Percentiles rank a stretch among this genome's conserved stretches.
Evolutionary conservation across 2,329 filamentous ascomycete genomes (phyloP).

Genomic region (Aspergillus oerlinghausenensis): DNA sequence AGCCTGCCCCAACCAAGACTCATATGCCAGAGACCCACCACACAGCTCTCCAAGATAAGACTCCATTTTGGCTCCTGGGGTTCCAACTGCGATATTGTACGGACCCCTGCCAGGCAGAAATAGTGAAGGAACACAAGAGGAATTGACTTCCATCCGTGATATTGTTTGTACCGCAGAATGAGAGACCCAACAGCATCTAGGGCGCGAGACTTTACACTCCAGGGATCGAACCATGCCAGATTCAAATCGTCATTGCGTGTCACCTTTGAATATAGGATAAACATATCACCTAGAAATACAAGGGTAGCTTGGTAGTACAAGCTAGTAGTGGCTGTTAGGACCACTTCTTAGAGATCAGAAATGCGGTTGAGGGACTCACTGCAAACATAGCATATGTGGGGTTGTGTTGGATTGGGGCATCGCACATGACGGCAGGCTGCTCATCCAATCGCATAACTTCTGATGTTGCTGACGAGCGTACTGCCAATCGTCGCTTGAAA

Average conservation of each 20-base stretch:
- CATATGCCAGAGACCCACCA: constrained; percentile 22
- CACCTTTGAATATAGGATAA: constrained; percentile 6
- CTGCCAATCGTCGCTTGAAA: constrained; percentile 8
- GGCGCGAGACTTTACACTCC: constrained; percentile 7
- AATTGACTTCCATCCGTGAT: constrained; percentile 20
- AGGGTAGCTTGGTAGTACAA: constrained; percentile 18
- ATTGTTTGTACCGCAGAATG: constrained; percentile 16
- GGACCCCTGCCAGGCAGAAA: constrained; percentile 19
- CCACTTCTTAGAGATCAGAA: too few species aligned
- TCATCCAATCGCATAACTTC: constrained; percentile 10
- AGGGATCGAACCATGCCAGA: constrained; percentile 4
- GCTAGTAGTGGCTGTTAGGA: constrained; percentile 7
- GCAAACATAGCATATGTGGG: constrained; percentile 16
- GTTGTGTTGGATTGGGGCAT: constrained; percentile 12
- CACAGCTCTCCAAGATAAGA: constrained; percentile 18
- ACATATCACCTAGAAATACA: constrained; percentile 12
- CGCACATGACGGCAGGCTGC: constrained; percentile 8
- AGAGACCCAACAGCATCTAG: constrained; percentile 17
- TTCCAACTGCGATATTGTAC: constrained; percentile 13
- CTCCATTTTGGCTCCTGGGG: constrained; percentile 15
- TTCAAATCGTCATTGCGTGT: not conserved
- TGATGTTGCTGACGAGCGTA: constrained; percentile 10
- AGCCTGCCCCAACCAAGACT: constrained; percentile 22
- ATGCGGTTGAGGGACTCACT: constrained; percentile 5
- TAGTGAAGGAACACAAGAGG: constrained; percentile 24